A percentile compares a stretch with the other conserved stretches of the same genome.
These are phyloP conservation scores for Sedum album DNA, from an alignment of 164 flowering plant genomes.

Conservation along the genomic window DNA sequence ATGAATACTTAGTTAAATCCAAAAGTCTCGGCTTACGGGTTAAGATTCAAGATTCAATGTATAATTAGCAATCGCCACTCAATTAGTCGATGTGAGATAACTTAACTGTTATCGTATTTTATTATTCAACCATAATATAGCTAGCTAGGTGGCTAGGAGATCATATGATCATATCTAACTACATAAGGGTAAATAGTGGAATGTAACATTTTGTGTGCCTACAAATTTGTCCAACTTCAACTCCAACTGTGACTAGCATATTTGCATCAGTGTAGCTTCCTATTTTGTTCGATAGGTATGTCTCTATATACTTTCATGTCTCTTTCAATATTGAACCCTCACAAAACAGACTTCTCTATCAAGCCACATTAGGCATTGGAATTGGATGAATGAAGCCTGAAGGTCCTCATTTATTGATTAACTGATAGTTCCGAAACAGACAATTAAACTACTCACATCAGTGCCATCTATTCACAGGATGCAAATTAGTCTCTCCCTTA, in stretches of 20 bases:
- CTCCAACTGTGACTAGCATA: not conserved
- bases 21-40: no score
- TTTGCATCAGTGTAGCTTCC: not conserved
- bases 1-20: no score
- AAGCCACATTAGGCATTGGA: not conserved
- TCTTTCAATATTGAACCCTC: conserved; percentile 4
- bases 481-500: not conserved
- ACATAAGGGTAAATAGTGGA: not conserved
- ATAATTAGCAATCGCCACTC: no score
- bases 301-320: not conserved
- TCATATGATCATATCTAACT: not conserved
- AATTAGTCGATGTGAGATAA: no score
- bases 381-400: conserved; percentile 5
- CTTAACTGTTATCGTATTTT: no score
- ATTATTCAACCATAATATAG: no score
- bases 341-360: not conserved
- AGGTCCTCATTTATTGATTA: not conserved
- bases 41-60: no score
- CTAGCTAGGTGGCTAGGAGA: not conserved
- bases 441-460: conserved; percentile 3
- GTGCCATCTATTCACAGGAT: not conserved
- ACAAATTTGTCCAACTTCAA: not conserved
- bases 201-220: not conserved
- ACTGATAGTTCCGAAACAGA: not conserved
- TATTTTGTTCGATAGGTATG: not conserved